phyloP scores from a whole-genome alignment of 768 basidiomycete species.

The Crucibulum laeve region DNA sequence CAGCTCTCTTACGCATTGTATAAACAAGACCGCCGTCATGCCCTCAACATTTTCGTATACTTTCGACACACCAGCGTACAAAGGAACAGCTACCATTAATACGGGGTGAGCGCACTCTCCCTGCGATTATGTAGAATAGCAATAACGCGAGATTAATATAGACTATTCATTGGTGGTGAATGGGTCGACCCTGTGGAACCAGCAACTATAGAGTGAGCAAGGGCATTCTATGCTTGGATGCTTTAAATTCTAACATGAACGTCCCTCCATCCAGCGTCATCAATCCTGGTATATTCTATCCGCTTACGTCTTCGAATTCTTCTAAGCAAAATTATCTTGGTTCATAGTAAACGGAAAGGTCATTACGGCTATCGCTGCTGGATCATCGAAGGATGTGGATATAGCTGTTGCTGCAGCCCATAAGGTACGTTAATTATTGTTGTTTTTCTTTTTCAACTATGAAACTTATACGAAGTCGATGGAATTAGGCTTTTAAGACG shows the following conservation, averaged over 20 bases:
- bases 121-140: neutral
- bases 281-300: conserved; percentile 34
- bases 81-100: conserved; percentile 49
- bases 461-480: neutral
- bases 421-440: conserved; percentile 25
- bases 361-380: conserved; percentile 48
- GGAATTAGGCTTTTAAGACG: conserved; percentile 38
- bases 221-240: neutral
- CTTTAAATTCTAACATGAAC: conserved; percentile 1
- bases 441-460: neutral
- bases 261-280: conserved; percentile 9
- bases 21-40: too few species aligned
- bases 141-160: neutral
- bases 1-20: too few species aligned
- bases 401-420: conserved; percentile 56
- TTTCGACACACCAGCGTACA: conserved; percentile 53
- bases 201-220: conserved; percentile 55
- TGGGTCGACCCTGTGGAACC: conserved; percentile 45
- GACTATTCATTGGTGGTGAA: conserved; percentile 59
- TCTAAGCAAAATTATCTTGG: neutral
- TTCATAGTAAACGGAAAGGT: conserved; percentile 53
- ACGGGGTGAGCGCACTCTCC: conserved; percentile 38
- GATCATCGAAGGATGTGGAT: conserved; percentile 60
- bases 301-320: conserved; percentile 15
- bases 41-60: conserved; percentile 35